phyloP scores from a whole-genome alignment of 2,329 filamentous ascomycete genomes.

The Dothiorella sarmentorum region DNA sequence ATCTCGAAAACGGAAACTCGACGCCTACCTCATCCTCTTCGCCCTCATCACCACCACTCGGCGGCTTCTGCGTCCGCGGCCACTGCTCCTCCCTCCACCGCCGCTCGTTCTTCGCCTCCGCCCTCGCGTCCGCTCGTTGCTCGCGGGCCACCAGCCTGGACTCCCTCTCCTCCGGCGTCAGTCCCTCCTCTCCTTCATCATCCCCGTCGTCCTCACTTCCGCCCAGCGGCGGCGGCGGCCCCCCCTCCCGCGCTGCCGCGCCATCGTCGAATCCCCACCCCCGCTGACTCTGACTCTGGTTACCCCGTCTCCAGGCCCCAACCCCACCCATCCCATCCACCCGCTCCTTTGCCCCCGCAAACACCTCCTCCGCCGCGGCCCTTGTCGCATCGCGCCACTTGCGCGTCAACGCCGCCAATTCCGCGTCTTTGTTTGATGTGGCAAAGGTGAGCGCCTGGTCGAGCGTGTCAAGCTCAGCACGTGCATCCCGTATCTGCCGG shows the following conservation, averaged over 20 bases:
- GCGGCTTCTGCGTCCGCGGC: constrained; percentile 35
- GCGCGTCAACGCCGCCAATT: constrained; percentile 53
- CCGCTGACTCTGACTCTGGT: constrained; percentile 32
- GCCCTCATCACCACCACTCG: constrained; percentile 29
- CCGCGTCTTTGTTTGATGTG: constrained; percentile 45
- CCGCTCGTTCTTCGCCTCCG: constrained; percentile 35
- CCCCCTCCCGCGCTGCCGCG: too few relatives aligned
- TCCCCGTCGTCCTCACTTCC: constrained; percentile 31
- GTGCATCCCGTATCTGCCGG: constrained; percentile 20
- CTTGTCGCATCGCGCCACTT: constrained; percentile 62
- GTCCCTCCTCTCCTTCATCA: constrained; percentile 36
- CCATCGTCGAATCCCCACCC: too few relatives aligned
- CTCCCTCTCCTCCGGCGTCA: constrained; percentile 32
- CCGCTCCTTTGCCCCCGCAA: constrained; percentile 56
- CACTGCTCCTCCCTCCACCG: constrained; percentile 38
- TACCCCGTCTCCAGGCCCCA: constrained; percentile 49
- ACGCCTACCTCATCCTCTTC: constrained; percentile 42
- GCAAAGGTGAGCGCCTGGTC: constrained; percentile 43
- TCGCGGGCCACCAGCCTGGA: constrained; percentile 33
- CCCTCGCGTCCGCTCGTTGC: constrained; percentile 45
- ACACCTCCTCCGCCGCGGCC: constrained; percentile 65
- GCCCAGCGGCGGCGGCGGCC: too few relatives aligned
- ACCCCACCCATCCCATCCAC: constrained; percentile 63
- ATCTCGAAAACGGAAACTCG: background rate
- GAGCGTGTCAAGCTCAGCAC: constrained; percentile 40